Percentiles rank a stretch among this genome's conserved stretches.
Evolutionary conservation across 1,284 basidiomycete genomes (phyloP).

Genomic region (Irpex sp.): DNA sequence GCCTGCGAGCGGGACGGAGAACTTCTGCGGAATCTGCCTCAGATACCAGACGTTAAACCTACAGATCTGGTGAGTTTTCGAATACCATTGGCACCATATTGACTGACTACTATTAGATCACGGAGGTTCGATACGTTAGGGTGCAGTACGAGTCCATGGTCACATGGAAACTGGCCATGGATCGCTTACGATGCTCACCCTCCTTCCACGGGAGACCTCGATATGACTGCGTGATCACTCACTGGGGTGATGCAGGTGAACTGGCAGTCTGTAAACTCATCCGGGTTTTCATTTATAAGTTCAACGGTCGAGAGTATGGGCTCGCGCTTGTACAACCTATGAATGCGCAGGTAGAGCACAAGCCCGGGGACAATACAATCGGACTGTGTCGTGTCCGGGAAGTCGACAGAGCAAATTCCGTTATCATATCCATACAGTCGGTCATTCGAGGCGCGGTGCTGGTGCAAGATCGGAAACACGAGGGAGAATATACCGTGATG

Average conservation of each 20-base stretch:
- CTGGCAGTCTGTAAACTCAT: neutral
- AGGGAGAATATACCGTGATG: neutral
- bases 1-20: neutral
- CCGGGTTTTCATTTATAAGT: neutral
- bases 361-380: neutral
- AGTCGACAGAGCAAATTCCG: neutral
- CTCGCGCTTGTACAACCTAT: neutral
- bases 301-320: neutral
- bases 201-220: constrained; percentile 19
- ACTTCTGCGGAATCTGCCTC: neutral
- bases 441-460: neutral
- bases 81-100: neutral
- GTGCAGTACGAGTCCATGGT: constrained; percentile 26
- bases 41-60: neutral
- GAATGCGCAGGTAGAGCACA: neutral
- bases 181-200: constrained; percentile 25
- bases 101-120: constrained; percentile 1
- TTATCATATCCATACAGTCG: neutral
- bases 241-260: neutral
- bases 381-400: neutral
- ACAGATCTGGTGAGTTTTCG: neutral
- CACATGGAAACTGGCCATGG: constrained; percentile 19
- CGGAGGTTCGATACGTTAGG: constrained; percentile 18
- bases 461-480: neutral
- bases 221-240: constrained; percentile 25